Conservation (phyloP, 2,329 filamentous ascomycete species). For the Phoma sp. region DNA sequence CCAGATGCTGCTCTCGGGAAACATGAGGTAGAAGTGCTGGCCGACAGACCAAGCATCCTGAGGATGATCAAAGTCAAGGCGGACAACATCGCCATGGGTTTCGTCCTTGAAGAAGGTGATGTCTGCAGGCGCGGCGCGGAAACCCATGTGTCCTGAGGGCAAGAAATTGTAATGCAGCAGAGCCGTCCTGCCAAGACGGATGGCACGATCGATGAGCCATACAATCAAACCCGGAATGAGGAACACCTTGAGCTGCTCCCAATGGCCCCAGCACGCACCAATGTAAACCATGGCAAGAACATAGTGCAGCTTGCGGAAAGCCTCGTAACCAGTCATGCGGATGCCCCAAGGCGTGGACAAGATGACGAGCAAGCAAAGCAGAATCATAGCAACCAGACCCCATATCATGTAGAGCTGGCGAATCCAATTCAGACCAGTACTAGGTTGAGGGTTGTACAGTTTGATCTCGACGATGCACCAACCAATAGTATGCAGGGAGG, state of each 20-base stretch:
- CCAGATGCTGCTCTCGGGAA: conserved; percentile 70
- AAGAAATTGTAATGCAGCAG: conserved; percentile 62
- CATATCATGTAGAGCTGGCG: conserved; percentile 73
- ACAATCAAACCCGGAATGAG: conserved; percentile 63
- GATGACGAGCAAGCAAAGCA: conserved; percentile 67
- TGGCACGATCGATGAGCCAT: conserved; percentile 68
- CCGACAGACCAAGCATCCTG: conserved; percentile 69
- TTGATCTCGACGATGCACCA: conserved; percentile 72
- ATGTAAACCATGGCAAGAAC: conserved; percentile 76
- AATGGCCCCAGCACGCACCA: conserved; percentile 78
- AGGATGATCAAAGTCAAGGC: conserved; percentile 69
- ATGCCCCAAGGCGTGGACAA: conserved; percentile 67
- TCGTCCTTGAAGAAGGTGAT: conserved; percentile 46
- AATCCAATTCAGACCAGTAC: conserved; percentile 63
- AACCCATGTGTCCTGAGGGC: conserved; percentile 39
- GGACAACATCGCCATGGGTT: conserved; percentile 59
- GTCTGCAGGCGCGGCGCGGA: conserved; percentile 35
- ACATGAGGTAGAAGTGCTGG: conserved; percentile 75
- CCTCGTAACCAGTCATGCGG: conserved; percentile 73
- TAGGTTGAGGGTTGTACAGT: conserved; percentile 75
- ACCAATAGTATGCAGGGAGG: conserved; percentile 70
- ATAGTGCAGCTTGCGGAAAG: conserved; percentile 78
- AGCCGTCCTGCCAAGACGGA: conserved; percentile 64
- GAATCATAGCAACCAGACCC: conserved; percentile 71
- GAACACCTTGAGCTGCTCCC: conserved; percentile 61